Base-by-base conservation (phyloP, 148 eudicot genomes). In the Silene uniflora region DNA sequence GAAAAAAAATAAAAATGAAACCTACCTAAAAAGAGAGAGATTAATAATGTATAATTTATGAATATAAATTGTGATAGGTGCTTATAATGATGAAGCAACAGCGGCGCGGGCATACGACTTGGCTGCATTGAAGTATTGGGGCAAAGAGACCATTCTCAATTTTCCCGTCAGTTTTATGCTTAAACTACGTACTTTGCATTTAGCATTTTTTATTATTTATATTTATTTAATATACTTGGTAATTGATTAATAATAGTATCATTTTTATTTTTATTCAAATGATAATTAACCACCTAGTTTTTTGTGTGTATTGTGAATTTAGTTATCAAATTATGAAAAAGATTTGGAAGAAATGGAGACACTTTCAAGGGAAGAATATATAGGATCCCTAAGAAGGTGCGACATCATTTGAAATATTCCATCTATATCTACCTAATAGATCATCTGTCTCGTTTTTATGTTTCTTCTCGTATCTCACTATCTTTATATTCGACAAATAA, bases 101-200 rank as follows among this genome's bases (percentile, higher is more conserved):
- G 98, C 98, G 24, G 96, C 93, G 29, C 90, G 87, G 73, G 86
- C 98, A 16, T 93, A 93, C 78, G 96, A 92, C 66, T 83, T 92
- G 77, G 98, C 98, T 12, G 98, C 98, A 21, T 75, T 92, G 14
- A 92, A 92, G 76, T 93, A 93, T 62, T 93, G 96, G 98, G 98
- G 93, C 60, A 81, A 62, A 25, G 81, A 88, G 3, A 89, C 96
- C 14, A 79, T 85, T 13, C 88, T 93, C 7, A 93, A 93, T 76
- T 93, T 90, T 83, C 86, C 91, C 25, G 98, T 93, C 79, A 86
- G 71, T 68, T 4, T 19, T n/a, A 39, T 68, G 22, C 21, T 19
- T 68, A 5, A 32, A 27, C 29, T 29, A 52, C 14, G 12, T 52
- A 13, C 21, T 32, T 66, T 66, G 11, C 39, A 16, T 66, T 32